Evolutionary conservation across 2,329 filamentous ascomycete species (phyloP), one percentile per base, ranked within the genome.

Genomic region (Stylonectria norvegica): DNA sequence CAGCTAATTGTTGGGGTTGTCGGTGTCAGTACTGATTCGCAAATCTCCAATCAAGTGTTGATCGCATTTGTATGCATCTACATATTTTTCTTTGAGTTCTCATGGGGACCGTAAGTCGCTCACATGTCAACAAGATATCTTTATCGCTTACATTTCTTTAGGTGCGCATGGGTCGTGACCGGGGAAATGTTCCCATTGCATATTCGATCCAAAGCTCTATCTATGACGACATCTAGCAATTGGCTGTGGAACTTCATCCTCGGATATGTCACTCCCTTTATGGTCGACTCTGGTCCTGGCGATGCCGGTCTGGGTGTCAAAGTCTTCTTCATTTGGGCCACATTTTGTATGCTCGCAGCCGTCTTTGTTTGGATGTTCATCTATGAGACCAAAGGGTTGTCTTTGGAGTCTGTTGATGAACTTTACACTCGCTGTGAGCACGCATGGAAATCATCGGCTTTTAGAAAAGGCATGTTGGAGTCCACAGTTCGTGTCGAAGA

Each of bases 211-310:
- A 30, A 30, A 14, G 27, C 27, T 14, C 14, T 30, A 14, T 30
- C 27, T 9, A 30, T 30, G 27, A 30, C 27, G 6, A 30, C 27
- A 8, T 9, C 27, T 15, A 30, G 27, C 27, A 30, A 30, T 14
- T 30, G 27, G 27, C 27, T 30, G 14, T 30, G 27, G 27, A 30
- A 30, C 14, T 30, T 30, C 27, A 30, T 30, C 14, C 27, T 30
- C 9, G 27, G 27, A 6, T 30, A 10, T 15, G 14, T 30, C 6
- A 30, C 27, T 8, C 27, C 27, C 6, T 30, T 10, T 14, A 30
- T 30, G 27, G 27, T 30, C 9, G 27, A 30, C 27, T 30, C 27
- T 30, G 27, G 27, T 15, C 8, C 8, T 6, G 27, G 27, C 8
- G 15, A 30, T 15, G 27, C 27, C 14, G 27, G 14, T 30, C 8